These are phyloP conservation scores for Capillidium heterosporum DNA, from an alignment of 371 early-diverging fungal genomes.

Conservation along the genomic window DNA sequence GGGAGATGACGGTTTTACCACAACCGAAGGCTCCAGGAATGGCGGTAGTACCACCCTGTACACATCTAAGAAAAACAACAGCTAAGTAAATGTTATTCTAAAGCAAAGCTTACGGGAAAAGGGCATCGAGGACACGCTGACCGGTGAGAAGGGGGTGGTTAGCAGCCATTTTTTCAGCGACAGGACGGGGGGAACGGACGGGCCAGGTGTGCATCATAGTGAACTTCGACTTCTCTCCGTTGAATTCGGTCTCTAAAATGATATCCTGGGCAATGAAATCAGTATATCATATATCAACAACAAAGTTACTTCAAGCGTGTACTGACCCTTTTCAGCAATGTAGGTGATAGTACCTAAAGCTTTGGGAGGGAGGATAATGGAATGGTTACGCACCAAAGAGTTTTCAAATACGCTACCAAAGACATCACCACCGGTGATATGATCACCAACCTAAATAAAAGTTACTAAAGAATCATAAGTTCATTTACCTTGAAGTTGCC, in stretches of 20 bases:
- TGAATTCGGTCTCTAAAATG: conserved; percentile 89
- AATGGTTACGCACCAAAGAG: conserved; percentile 78
- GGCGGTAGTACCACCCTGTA: conserved; percentile 99
- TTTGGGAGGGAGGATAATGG: conserved; percentile 93
- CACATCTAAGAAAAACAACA: conserved; percentile 37
- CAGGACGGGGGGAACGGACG: conserved; percentile 97
- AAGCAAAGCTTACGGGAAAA: conserved; percentile 79
- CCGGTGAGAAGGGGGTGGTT: conserved; percentile 97
- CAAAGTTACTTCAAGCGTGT: conserved; percentile 54
- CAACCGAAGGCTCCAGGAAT: conserved; percentile 99
- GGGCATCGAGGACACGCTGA: conserved; percentile 97
- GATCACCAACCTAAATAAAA: conserved; percentile 66
- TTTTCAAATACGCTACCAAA: conserved; percentile 96
- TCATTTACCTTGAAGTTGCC: conserved; percentile 50
- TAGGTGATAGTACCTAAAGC: conserved; percentile 88
- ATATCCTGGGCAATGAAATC: conserved; percentile 36
- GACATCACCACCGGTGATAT: conserved; percentile 96
- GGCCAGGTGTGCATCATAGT: conserved; percentile 99
- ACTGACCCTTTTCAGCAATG: conserved; percentile 89
- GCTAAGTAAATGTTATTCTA: neutral
- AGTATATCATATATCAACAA: neutral
- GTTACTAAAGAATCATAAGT: neutral
- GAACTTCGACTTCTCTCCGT: conserved; percentile 68
- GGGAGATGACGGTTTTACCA: conserved; percentile 99
- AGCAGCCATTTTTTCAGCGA: conserved; percentile 90